Percentiles rank a stretch among this genome's conserved stretches.
These are phyloP conservation scores for Solanum chmielewskii DNA, from an alignment of 257 asterid species.

Conservation along the genomic window DNA sequence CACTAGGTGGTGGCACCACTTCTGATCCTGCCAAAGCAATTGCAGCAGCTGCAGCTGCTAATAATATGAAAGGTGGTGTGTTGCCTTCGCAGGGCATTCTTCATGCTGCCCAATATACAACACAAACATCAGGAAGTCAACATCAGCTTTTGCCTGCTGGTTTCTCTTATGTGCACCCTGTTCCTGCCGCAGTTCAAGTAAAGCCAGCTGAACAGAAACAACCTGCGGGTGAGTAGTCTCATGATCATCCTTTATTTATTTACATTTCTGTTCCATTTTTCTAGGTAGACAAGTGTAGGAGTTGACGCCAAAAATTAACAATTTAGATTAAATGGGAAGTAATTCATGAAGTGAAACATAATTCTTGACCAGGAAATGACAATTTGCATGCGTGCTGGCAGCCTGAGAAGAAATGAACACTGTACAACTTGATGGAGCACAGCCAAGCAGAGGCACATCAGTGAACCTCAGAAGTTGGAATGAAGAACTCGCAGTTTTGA, in stretches of 20 bases:
- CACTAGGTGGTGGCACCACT: conserved; percentile 32
- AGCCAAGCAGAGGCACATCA: not conserved
- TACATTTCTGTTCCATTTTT: not conserved
- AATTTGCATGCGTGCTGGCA: conserved; percentile 75
- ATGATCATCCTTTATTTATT: not conserved
- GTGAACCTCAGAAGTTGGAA: not conserved
- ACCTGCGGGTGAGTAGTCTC: conserved; percentile 54
- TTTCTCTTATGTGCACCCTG: conserved; percentile 53
- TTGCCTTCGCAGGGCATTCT: conserved; percentile 39
- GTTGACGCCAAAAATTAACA: not conserved
- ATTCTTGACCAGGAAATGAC: conserved; percentile 69
- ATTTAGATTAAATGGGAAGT: conserved; percentile 1
- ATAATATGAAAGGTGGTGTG: conserved; percentile 52
- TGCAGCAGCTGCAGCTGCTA: conserved; percentile 52
- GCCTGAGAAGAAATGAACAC: conserved; percentile 85
- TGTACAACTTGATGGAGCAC: not conserved
- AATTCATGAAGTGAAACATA: conserved; percentile 16
- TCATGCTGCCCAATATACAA: conserved; percentile 47
- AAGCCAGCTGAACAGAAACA: conserved; percentile 85
- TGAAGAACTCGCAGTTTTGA: conserved; percentile 8
- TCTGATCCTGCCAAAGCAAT: conserved; percentile 88
- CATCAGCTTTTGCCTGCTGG: conserved; percentile 48
- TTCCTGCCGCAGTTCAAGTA: conserved; percentile 61
- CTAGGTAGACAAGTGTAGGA: not conserved
- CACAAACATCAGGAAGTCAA: conserved; percentile 39